Base-by-base conservation (phyloP, 805 yeast species). In the Hanseniaspora osmophila region DNA sequence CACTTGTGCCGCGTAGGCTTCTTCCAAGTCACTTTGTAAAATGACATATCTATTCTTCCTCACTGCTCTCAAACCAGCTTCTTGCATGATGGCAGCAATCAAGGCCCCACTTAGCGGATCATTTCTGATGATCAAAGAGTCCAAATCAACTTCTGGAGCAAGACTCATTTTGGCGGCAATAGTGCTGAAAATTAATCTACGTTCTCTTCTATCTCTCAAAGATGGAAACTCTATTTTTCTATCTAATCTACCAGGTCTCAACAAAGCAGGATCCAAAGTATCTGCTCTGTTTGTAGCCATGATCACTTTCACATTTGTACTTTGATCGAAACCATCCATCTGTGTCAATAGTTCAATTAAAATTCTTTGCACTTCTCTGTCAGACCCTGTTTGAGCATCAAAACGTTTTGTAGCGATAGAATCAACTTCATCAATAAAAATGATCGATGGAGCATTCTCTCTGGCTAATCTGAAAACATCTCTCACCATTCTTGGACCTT, bases 271-370 rank as follows among this genome's bases (percentile, higher is more conserved):
- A 66, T 92, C 99, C 55, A 92, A 75, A 2, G 98, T 92, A 62
- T 92, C 99, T n/a, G 96, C 95, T 69, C 99, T 83, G 67, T 92
- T 92, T 11, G 99, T 92, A 38, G 99, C 98, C 99, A 92, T 92
- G 52, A 92, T 92, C 33, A 92, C 96, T 69, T 92, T 92, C 44
- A 92, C 98, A 51, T 87, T 88, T 6, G 95, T 78, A 1, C 83
- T 70, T 69, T 92, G 98, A 61, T 92, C 99, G 57, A 92, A 92
- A 43, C 99, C 99, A 66, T 92, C 99, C 99, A 92, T 92, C 69
- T 92, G 99, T 57, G 94, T 92, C 58, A 92, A 74, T 60, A 92
- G 73, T 69, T 92, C 99, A 60, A 92, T 80, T 64, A 92, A 72
- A 54, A 90, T 92, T 70, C 99, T 85, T 69, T 92, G 99, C 46